phyloP scores from a whole-genome alignment of 176 grass and related monocot genomes.

The Tillandsia leiboldiana region DNA sequence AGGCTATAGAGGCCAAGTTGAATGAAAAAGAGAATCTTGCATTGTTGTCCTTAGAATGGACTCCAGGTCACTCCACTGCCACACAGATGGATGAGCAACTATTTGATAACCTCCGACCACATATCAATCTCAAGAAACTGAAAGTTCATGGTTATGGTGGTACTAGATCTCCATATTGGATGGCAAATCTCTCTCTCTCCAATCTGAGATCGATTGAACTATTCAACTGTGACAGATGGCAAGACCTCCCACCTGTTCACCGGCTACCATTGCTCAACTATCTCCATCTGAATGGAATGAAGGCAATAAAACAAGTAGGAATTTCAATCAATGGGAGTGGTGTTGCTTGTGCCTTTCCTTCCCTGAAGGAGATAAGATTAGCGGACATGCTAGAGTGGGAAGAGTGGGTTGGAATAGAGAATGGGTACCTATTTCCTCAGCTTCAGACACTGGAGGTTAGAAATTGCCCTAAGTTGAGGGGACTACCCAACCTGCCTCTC shows the following conservation, averaged over 20 bases:
- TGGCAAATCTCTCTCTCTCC: slow-evolving; percentile 6
- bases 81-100: slow-evolving; percentile 1
- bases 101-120: slow-evolving; percentile 15
- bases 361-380: slow-evolving; percentile 7
- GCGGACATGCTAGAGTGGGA: slow-evolving; percentile 1
- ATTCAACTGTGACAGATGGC: slow-evolving; percentile 1
- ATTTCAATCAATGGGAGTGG: neutral
- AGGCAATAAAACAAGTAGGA: slow-evolving; percentile 4
- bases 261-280: slow-evolving; percentile 17
- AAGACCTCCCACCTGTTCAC: slow-evolving; percentile 7
- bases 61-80: neutral
- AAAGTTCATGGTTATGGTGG: slow-evolving; percentile 13
- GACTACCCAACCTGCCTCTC: neutral
- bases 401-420: slow-evolving; percentile 4
- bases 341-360: slow-evolving; percentile 7
- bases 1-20: slow-evolving; percentile 8
- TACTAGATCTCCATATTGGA: neutral
- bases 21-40: slow-evolving; percentile 5
- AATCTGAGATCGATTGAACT: slow-evolving; percentile 6
- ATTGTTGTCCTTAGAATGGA: slow-evolving; percentile 10
- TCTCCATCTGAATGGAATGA: slow-evolving; percentile 5
- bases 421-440: neutral
- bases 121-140: neutral
- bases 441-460: slow-evolving; percentile 6
- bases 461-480: slow-evolving; percentile 7